phyloP scores from a whole-genome alignment of 176 grass and related monocot genomes.

The Eleusine coracana region DNA sequence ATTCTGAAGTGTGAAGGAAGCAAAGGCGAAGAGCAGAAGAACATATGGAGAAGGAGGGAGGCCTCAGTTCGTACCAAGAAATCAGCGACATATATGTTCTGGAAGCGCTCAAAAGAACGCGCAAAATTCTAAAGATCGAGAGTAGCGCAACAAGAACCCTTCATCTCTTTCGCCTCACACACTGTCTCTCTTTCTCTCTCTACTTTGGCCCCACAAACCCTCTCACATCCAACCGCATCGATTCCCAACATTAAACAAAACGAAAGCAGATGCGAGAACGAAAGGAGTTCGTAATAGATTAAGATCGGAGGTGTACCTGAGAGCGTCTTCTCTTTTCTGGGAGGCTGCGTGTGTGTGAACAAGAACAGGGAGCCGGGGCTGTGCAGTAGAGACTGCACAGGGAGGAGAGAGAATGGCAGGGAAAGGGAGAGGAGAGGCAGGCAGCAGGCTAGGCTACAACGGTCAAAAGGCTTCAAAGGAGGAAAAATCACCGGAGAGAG shows the following conservation, averaged over 20 bases:
- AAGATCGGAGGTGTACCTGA: conserved; percentile 46
- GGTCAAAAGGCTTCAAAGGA: conserved; percentile 65
- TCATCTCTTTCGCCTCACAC: background rate
- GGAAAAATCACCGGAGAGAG: conserved; percentile 21
- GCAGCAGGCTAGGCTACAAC: conserved; percentile 46
- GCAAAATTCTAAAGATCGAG: conserved; percentile 46
- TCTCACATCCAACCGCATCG: conserved; percentile 33
- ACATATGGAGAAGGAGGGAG: background rate
- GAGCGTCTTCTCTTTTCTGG: conserved; percentile 20
- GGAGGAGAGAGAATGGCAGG: conserved; percentile 6
- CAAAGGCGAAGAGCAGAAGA: conserved; percentile 34
- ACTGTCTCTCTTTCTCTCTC: conserved; percentile 20
- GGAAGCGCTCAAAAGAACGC: conserved; percentile 42
- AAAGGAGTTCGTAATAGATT: conserved; percentile 45
- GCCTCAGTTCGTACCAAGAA: background rate
- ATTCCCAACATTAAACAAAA: conserved; percentile 51
- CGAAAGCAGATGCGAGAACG: conserved; percentile 28
- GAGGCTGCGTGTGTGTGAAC: conserved; percentile 30
- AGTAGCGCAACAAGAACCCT: conserved; percentile 39
- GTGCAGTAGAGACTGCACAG: conserved; percentile 33
- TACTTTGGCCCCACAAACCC: conserved; percentile 48
- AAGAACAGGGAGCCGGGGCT: conserved; percentile 31
- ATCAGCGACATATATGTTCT: conserved; percentile 41
- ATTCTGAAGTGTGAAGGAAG: conserved; percentile 55
- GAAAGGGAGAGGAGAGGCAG: background rate